Evolutionary conservation across 2,329 filamentous ascomycete genomes (phyloP).

Genomic region (Arthrobotrys pseudoclavata): DNA sequence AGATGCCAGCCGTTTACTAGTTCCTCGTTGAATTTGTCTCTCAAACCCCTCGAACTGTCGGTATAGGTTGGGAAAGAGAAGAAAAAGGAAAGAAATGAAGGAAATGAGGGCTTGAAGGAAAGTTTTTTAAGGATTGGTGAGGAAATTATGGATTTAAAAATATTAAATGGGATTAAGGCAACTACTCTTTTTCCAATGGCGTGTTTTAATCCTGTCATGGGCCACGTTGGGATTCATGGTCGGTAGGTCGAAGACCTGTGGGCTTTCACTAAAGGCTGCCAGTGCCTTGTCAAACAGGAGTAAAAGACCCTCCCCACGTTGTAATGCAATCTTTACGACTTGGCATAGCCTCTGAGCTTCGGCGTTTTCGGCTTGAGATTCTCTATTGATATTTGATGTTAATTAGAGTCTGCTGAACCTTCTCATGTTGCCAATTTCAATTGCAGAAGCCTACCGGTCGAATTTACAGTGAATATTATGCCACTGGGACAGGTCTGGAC

Average conservation of each 20-base stretch:
- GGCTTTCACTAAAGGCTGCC: neutral
- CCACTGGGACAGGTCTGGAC: neutral
- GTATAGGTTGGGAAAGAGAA: too few species aligned
- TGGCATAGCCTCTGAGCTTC: neutral
- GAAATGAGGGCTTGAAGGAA: too few species aligned
- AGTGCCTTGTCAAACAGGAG: neutral
- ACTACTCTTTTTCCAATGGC: constrained; percentile 32
- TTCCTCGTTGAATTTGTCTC: too few species aligned
- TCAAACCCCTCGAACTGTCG: too few species aligned
- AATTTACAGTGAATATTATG: neutral
- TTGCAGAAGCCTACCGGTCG: neutral
- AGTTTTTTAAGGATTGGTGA: too few species aligned
- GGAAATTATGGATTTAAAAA: too few species aligned
- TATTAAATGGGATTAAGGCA: neutral
- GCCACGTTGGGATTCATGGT: constrained; percentile 9
- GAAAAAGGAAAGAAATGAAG: too few species aligned
- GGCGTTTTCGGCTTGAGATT: neutral
- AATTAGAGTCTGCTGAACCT: neutral
- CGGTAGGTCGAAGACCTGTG: neutral
- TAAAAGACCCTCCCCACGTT: neutral
- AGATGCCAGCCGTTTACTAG: too few species aligned
- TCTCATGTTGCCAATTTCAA: too few species aligned
- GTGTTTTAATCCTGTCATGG: constrained; percentile 20
- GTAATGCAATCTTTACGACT: neutral
- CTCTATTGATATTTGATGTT: neutral